Conservation (phyloP, 2,329 filamentous ascomycete species). For the Trichoderma atrobrunneum region DNA sequence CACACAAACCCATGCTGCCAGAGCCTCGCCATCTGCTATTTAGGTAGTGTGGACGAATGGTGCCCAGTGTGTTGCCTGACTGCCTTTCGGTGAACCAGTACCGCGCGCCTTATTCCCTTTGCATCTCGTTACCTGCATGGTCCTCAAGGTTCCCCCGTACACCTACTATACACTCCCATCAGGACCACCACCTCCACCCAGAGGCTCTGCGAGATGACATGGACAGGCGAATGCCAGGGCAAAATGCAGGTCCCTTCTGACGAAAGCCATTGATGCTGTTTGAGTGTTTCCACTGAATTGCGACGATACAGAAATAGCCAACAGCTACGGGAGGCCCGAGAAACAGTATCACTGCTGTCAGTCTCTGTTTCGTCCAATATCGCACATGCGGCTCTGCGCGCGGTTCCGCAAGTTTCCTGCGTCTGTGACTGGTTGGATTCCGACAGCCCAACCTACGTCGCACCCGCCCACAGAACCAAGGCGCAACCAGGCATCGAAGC, state of each 20-base stretch:
- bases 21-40: conserved; percentile 1
- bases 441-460: not conserved
- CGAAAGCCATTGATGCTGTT: not conserved
- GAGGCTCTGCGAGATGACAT: conserved; percentile 11
- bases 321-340: not conserved
- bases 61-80: not conserved
- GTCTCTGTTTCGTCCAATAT: not conserved
- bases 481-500: not conserved
- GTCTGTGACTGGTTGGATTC: not conserved
- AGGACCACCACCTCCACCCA: not conserved
- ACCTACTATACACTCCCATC: not conserved
- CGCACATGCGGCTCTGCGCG: conserved; percentile 3
- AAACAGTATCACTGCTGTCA: not conserved
- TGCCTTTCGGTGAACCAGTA: not conserved
- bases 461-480: not conserved
- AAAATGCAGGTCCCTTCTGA: not conserved
- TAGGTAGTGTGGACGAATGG: not conserved
- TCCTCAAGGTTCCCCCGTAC: not conserved
- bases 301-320: not conserved
- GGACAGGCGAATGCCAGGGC: not conserved
- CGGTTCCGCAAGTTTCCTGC: not conserved
- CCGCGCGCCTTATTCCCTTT: not conserved
- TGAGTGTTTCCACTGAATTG: not conserved
- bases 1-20: not conserved
- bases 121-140: not conserved